Evolutionary conservation across 805 yeast species (phyloP).

Genomic region (Kodamaea kaohsiungensis): DNA sequence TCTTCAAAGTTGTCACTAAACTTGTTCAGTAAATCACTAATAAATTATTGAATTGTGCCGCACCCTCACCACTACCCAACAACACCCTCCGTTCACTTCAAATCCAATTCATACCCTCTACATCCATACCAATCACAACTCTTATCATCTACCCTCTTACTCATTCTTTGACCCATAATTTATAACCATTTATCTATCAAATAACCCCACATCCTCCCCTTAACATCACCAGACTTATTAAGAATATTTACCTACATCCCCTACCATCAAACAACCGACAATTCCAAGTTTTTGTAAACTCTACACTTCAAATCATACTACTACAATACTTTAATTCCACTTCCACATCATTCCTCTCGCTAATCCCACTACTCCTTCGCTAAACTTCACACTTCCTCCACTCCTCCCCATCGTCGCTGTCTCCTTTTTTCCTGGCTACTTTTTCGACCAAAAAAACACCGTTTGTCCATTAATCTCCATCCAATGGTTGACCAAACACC

Average conservation of each 20-base stretch:
- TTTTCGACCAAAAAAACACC: background rate
- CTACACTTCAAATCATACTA: background rate
- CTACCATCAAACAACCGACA: background rate
- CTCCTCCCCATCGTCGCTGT: background rate
- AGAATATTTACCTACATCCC: background rate
- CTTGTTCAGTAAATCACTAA: too few species aligned
- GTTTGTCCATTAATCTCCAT: background rate
- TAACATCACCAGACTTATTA: background rate
- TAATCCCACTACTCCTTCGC: background rate
- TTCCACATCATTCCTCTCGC: background rate
- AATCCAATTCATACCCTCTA: too few species aligned
- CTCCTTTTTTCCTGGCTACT: background rate
- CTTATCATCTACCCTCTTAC: too few species aligned
- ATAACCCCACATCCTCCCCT: background rate
- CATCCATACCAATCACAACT: too few species aligned
- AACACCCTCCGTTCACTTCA: too few species aligned
- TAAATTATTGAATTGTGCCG: too few species aligned
- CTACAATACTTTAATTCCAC: too few species aligned
- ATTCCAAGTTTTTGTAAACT: background rate
- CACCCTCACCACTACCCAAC: too few species aligned
- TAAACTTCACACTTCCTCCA: background rate
- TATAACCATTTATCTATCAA: too few species aligned
- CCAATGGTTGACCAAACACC: background rate
- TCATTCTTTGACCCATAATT: too few species aligned
- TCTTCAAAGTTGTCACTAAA: too few species aligned